Percentiles rank a stretch among this genome's conserved stretches.
phyloP scores from a whole-genome alignment of 163 green algal genomes.

The Chloroidium sp. region DNA sequence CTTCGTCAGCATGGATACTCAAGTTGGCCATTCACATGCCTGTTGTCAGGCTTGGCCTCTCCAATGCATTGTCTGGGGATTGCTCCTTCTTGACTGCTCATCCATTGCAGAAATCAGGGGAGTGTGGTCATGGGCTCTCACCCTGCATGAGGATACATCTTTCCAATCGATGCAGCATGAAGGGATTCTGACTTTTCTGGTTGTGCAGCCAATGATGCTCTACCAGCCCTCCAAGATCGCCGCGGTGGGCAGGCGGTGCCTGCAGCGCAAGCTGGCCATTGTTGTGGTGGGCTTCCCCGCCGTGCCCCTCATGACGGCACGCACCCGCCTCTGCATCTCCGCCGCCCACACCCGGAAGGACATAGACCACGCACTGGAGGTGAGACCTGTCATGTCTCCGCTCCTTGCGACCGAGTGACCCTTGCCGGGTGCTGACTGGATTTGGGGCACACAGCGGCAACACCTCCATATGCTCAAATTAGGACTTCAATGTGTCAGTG shows the following conservation, averaged over 20 bases:
- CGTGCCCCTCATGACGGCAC: conserved; percentile 74
- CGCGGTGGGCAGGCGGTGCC: conserved; percentile 54
- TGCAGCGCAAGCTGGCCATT: conserved; percentile 69
- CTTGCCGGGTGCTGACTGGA: too few relatives aligned
- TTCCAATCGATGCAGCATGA: neutral
- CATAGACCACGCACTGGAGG: conserved; percentile 74
- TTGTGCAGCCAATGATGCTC: conserved; percentile 85
- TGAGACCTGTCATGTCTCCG: conserved; percentile 4
- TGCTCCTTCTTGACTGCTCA: too few relatives aligned
- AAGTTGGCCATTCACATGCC: neutral
- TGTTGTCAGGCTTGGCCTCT: neutral
- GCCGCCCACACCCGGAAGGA: conserved; percentile 82
- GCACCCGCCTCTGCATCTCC: conserved; percentile 90
- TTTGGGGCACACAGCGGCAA: too few relatives aligned
- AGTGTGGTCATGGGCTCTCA: neutral
- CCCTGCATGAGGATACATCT: neutral
- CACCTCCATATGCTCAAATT: too few relatives aligned
- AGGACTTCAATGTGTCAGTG: too few relatives aligned
- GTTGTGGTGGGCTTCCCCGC: conserved; percentile 97
- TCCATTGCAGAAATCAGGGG: neutral
- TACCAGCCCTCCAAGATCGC: conserved; percentile 84
- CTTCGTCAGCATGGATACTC: neutral
- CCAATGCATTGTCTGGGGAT: too few relatives aligned
- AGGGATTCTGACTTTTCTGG: neutral
- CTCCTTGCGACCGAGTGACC: neutral